Conservation (phyloP, 1,139 yeast genomes). For the Debaryomycetaceae sp. region DNA sequence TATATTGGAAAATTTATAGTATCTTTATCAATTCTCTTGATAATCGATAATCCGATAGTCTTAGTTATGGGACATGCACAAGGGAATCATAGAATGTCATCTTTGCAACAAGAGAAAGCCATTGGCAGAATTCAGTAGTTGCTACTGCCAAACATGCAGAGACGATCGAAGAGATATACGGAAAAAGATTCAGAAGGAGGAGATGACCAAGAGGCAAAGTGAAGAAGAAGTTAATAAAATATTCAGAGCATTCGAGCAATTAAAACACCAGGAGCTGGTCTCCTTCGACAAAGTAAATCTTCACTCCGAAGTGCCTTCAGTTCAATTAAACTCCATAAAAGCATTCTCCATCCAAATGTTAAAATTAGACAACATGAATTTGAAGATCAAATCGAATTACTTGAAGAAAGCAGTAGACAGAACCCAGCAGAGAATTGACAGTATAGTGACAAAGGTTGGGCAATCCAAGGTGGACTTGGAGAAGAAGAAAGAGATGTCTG, state of each 20-base stretch:
- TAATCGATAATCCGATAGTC: too few species aligned
- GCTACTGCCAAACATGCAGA: slow-evolving; percentile 1
- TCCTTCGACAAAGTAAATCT: slow-evolving; percentile 5
- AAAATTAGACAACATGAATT: slow-evolving; percentile 32
- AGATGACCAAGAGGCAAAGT: slow-evolving; percentile 15
- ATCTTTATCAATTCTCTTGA: not conserved
- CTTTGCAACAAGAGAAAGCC: not conserved
- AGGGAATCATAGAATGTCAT: not conserved
- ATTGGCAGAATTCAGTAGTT: not conserved
- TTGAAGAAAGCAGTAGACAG: slow-evolving; percentile 17
- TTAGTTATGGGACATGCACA: not conserved
- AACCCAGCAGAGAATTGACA: slow-evolving; percentile 13
- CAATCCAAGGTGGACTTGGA: slow-evolving; percentile 6
- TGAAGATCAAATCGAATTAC: slow-evolving; percentile 20
- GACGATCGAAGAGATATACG: not conserved
- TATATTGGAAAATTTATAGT: too few species aligned
- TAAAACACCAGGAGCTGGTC: slow-evolving; percentile 11
- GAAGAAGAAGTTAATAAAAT: slow-evolving; percentile 26
- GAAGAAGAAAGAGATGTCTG: slow-evolving; percentile 7
- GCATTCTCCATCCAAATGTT: slow-evolving; percentile 41
- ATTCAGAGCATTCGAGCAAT: slow-evolving; percentile 15
- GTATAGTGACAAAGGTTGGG: slow-evolving; percentile 10
- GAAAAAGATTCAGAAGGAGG: slow-evolving; percentile 15
- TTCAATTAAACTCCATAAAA: slow-evolving; percentile 28
- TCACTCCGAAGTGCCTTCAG: slow-evolving; percentile 15